Evolutionary conservation across 768 basidiomycete genomes (phyloP), one percentile per base, ranked within the genome.

Genomic region (Mycena indigotica): DNA sequence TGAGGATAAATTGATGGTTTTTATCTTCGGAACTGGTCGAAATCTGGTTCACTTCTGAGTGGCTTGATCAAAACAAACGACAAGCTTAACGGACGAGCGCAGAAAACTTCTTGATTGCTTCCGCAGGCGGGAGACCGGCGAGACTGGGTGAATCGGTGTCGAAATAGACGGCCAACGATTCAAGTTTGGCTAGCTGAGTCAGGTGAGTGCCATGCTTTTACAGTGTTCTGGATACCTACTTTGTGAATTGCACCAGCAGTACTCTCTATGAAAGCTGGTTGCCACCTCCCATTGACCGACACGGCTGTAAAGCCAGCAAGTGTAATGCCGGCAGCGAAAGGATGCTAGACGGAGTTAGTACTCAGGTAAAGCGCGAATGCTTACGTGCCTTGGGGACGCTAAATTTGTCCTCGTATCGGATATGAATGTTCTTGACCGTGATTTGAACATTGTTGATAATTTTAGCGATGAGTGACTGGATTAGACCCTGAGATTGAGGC

Each of bases 401-500:
- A 65, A 94, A 71, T 50, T 88, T 88, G 75, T 99, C 97, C 73
- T 99, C 97, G 66, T 98, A 99, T 52, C 97, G 88, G 45, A 98
- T 74, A 70, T 99, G 97, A 41, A 99, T 93, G 65, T 97, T 96
- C 74, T 89, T 93, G 58, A 98, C 85, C 13, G 93, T 95, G 24
- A 98, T 85, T 75, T 99, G 97, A 24, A 98, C 72, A 68, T 99
- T 99, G 74, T 98, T 96, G 62, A 98, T 85, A 56, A 98, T 83
- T 69, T 96, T 97, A 44, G 88, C 82, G 40, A 89, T 85, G 46
- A 98, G 75, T 17, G 93, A 93, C 41, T 90, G 82, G 66, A 91
- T 76, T 58, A 96, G 82, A 6, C 91, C 89, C 74, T 95, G 90
- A n/a, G 89, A 85, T 67, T 92, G 87, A n/a, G 81, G 72, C 5